Conservation (phyloP, 2,329 filamentous ascomycete species). For the Pseudocercospora eumusae region DNA sequence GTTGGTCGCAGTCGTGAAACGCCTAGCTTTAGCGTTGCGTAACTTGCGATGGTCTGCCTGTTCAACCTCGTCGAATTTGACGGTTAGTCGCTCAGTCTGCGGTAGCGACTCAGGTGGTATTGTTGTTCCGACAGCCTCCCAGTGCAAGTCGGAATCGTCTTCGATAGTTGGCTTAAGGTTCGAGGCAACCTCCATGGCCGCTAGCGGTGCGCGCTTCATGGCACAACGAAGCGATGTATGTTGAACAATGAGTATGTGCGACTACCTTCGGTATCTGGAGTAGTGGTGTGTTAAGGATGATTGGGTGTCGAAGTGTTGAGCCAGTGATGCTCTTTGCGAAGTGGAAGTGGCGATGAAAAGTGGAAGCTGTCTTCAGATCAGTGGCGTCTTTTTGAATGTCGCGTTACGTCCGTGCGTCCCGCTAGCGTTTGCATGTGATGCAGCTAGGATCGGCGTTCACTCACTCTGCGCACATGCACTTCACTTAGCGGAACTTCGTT, state of each 20-base stretch:
- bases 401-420: background rate
- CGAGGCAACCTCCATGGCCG: background rate
- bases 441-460: background rate
- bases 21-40: no score
- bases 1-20: background rate
- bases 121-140: background rate
- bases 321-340: no score
- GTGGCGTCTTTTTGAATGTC: background rate
- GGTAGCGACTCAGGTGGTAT: background rate
- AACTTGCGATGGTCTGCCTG: no score
- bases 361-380: background rate
- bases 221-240: background rate
- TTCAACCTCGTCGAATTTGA: background rate
- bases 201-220: background rate
- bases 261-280: no score
- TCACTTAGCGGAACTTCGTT: background rate
- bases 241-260: no score
- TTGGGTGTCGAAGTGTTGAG: no score
- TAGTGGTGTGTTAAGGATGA: background rate
- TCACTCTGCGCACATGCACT: background rate
- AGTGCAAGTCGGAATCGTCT: background rate
- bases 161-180: background rate
- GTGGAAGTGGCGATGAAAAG: background rate
- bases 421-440: constrained; percentile 1
- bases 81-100: background rate